Evolutionary conservation across 352 stramenopile species (phyloP).

Genomic region (Phytophthora meadii): DNA sequence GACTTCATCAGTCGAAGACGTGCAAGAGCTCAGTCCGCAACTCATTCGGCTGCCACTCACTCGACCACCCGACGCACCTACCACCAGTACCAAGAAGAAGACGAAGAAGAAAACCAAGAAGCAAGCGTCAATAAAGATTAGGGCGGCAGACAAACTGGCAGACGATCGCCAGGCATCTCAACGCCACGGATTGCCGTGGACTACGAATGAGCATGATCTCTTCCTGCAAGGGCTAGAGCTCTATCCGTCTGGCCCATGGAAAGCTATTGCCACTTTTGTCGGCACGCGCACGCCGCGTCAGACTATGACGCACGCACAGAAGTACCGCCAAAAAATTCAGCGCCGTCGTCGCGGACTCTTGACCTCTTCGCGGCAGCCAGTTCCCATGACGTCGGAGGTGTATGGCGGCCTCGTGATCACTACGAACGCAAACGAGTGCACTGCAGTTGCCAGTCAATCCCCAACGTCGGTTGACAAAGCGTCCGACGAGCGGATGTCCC

Average conservation of each 20-base stretch:
- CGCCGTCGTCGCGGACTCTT: conserved; percentile 46
- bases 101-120: not conserved
- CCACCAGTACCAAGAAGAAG: conserved; percentile 13
- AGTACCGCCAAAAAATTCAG: conserved; percentile 87
- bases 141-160: too few relatives aligned
- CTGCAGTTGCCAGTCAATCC: conserved; percentile 8
- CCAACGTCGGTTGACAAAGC: conserved; percentile 22
- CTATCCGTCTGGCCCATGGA: conserved; percentile 61
- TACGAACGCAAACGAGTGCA: conserved; percentile 8
- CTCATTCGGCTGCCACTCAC: conserved; percentile 40
- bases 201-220: conserved; percentile 54
- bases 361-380: conserved; percentile 26
- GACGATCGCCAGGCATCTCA: conserved; percentile 8
- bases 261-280: conserved; percentile 49
- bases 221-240: conserved; percentile 59
- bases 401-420: conserved; percentile 20
- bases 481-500: not conserved
- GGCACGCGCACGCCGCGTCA: conserved; percentile 83
- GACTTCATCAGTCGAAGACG: not conserved
- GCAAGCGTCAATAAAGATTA: too few relatives aligned
- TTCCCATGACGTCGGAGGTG: conserved; percentile 12
- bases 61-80: conserved; percentile 21
- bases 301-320: conserved; percentile 95
- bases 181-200: conserved; percentile 42
- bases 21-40: conserved; percentile 12